These are phyloP conservation scores for Oidiodendron maius DNA, from an alignment of 495 filamentous ascomycete species.

Conservation along the genomic window DNA sequence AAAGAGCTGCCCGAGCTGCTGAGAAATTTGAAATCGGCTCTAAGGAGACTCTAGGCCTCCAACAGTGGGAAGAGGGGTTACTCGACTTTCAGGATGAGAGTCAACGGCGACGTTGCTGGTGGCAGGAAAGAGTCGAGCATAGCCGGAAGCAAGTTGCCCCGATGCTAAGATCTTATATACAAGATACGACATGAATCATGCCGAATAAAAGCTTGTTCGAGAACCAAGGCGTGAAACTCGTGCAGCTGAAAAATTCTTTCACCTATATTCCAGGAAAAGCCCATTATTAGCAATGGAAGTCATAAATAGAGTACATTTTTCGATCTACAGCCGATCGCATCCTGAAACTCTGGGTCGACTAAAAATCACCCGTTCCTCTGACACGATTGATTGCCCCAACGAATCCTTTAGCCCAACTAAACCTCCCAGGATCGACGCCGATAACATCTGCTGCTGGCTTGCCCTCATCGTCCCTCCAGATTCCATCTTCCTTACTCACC, in stretches of 20 bases:
- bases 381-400: slow-evolving; percentile 58
- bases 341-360: too few species aligned
- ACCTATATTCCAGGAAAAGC: too few species aligned
- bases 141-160: slow-evolving; percentile 92
- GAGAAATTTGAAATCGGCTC: slow-evolving; percentile 46
- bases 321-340: too few species aligned
- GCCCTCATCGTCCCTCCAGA: slow-evolving; percentile 53
- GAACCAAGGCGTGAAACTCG: too few species aligned
- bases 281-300: too few species aligned
- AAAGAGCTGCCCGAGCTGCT: slow-evolving; percentile 36
- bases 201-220: too few species aligned
- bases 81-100: slow-evolving; percentile 37
- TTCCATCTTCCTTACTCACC: slow-evolving; percentile 48
- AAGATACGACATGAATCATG: too few species aligned
- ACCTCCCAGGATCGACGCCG: slow-evolving; percentile 50
- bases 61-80: slow-evolving; percentile 40
- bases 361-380: slow-evolving; percentile 55
- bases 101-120: slow-evolving; percentile 52
- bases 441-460: slow-evolving; percentile 52
- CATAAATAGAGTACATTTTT: too few species aligned
- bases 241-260: too few species aligned
- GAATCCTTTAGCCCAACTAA: slow-evolving; percentile 57
- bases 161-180: slow-evolving; percentile 61
- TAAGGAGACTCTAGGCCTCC: slow-evolving; percentile 47
- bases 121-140: slow-evolving; percentile 57